Conservation (phyloP, 148 eudicot species). For the Mesembryanthemum crystallinum region DNA sequence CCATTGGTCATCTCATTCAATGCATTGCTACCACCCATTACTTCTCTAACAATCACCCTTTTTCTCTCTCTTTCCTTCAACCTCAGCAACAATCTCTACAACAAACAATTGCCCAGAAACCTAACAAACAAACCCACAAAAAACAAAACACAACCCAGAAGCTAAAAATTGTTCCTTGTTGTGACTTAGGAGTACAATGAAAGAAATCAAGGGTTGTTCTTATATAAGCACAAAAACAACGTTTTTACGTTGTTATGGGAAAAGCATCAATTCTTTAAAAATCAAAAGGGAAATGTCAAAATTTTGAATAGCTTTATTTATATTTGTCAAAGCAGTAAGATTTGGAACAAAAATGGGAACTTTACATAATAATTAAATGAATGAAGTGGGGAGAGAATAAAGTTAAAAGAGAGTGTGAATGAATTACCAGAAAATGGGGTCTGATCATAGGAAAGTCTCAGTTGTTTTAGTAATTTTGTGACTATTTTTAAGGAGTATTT, state of each 20-base stretch:
- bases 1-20: constrained; percentile 38
- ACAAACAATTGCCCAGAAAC: constrained; percentile 14
- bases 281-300: background rate
- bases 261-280: background rate
- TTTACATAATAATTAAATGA: background rate
- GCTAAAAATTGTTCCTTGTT: constrained; percentile 5
- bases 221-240: background rate
- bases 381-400: background rate
- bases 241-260: background rate
- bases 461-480: background rate
- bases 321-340: background rate
- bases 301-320: background rate
- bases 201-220: constrained; percentile 15
- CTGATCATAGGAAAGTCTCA: constrained; percentile 3
- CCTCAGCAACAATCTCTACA: constrained; percentile 23
- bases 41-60: constrained; percentile 19
- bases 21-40: constrained; percentile 37
- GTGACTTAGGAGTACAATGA: background rate
- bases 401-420: background rate
- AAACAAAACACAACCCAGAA: background rate
- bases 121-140: constrained; percentile 7
- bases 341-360: background rate
- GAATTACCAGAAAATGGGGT: constrained; percentile 18
- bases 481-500: too few species aligned
- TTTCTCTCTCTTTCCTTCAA: constrained; percentile 28